A percentile compares a stretch with the other conserved stretches of the same genome.
phyloP scores from a whole-genome alignment of 257 asterid genomes.

The Gentiana macrophylla region DNA sequence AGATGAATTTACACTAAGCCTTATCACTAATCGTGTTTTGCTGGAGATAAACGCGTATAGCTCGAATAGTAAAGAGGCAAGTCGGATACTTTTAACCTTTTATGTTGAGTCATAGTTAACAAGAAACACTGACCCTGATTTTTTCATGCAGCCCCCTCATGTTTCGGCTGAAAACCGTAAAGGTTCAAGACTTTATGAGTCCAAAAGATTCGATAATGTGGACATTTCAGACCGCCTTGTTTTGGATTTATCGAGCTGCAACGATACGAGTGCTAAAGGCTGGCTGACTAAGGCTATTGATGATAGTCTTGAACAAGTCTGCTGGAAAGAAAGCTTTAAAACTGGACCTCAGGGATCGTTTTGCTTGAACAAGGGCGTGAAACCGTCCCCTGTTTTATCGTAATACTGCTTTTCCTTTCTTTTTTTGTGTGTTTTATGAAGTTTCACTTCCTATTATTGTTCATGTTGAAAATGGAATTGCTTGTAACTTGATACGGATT shows the following conservation, averaged over 20 bases:
- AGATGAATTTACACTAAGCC: slow-evolving; percentile 38
- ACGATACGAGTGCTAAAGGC: slow-evolving; percentile 38
- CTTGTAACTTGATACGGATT: slow-evolving; percentile 1
- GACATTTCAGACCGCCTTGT: slow-evolving; percentile 13
- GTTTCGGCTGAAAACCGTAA: slow-evolving; percentile 22
- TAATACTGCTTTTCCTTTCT: slow-evolving; percentile 27
- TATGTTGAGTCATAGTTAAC: not conserved
- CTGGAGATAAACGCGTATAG: slow-evolving; percentile 79
- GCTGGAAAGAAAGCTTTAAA: slow-evolving; percentile 38
- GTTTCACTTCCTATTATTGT: not conserved
- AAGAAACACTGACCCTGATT: slow-evolving; percentile 11
- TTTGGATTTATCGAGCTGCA: slow-evolving; percentile 59
- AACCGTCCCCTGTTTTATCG: slow-evolving; percentile 30
- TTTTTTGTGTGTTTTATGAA: not conserved
- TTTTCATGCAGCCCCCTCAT: slow-evolving; percentile 47
- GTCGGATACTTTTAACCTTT: slow-evolving; percentile 14
- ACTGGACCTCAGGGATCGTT: slow-evolving; percentile 21
- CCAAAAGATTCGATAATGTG: slow-evolving; percentile 6
- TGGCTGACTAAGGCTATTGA: slow-evolving; percentile 42
- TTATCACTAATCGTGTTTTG: slow-evolving; percentile 75
- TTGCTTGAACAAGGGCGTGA: slow-evolving; percentile 52
- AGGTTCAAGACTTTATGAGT: slow-evolving; percentile 3
- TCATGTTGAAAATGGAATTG: not conserved
- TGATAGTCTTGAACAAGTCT: slow-evolving; percentile 46
- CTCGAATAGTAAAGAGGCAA: slow-evolving; percentile 75